phyloP scores from a whole-genome alignment of 148 eudicot genomes.

The Chenopodium formosanum region DNA sequence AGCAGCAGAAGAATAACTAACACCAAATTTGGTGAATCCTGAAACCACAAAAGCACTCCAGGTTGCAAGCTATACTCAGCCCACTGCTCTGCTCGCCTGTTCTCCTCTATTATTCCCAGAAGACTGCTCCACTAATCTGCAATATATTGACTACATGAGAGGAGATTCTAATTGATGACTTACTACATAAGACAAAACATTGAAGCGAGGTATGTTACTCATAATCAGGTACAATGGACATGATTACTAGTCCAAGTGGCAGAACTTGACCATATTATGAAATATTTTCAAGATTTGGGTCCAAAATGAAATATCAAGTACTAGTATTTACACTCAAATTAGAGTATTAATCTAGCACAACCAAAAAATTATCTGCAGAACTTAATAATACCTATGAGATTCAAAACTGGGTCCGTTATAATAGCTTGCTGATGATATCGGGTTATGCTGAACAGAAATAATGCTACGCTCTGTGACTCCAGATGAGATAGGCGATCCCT shows the following conservation, averaged over 20 bases:
- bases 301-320: neutral
- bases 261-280: neutral
- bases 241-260: neutral
- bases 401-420: conserved; percentile 19
- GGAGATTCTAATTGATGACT: neutral
- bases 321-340: neutral
- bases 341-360: neutral
- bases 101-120: conserved; percentile 16
- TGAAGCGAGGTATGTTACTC: neutral
- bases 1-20: conserved; percentile 1
- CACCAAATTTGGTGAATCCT: neutral
- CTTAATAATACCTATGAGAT: conserved; percentile 36
- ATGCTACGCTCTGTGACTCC: conserved; percentile 29
- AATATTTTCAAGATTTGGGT: neutral
- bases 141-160: neutral
- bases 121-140: conserved; percentile 31
- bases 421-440: conserved; percentile 32
- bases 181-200: neutral
- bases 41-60: neutral
- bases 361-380: neutral
- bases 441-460: conserved; percentile 32
- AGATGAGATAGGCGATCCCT: conserved; percentile 41
- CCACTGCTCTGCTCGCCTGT: conserved; percentile 23
- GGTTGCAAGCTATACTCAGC: conserved; percentile 10
- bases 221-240: neutral